phyloP scores from a whole-genome alignment of 805 yeast genomes.

The Starmerella khaoyaiensis region DNA sequence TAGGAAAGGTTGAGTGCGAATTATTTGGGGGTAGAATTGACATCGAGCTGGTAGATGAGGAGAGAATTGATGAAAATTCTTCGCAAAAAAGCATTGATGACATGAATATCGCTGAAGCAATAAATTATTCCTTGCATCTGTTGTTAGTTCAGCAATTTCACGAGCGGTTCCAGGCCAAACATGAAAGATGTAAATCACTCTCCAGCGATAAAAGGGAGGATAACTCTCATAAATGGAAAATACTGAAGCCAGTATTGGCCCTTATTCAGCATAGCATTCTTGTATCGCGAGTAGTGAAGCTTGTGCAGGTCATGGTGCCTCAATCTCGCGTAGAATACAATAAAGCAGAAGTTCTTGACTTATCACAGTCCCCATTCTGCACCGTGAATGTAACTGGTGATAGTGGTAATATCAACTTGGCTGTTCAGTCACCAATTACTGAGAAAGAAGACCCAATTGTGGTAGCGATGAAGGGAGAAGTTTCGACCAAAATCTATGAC shows the following conservation, averaged over 20 bases:
- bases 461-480: background rate
- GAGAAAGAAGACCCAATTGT: constrained; percentile 7
- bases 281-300: constrained; percentile 14
- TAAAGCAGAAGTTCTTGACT: background rate
- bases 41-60: constrained; percentile 45
- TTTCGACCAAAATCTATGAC: constrained; percentile 24
- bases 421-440: constrained; percentile 9
- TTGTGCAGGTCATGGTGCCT: constrained; percentile 20
- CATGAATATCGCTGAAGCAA: constrained; percentile 39
- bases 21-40: constrained; percentile 55
- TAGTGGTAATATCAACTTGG: background rate
- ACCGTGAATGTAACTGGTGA: background rate
- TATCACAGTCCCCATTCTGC: constrained; percentile 6
- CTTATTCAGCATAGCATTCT: constrained; percentile 23
- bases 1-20: constrained; percentile 48
- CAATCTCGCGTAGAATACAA: constrained; percentile 3
- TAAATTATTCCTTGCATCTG: constrained; percentile 42
- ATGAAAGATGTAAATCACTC: no score
- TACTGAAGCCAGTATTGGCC: constrained; percentile 27
- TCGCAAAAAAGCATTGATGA: constrained; percentile 26
- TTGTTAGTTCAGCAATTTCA: constrained; percentile 49
- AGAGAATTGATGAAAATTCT: constrained; percentile 16
- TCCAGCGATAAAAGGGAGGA: constrained; percentile 5
- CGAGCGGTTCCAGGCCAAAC: constrained; percentile 31
- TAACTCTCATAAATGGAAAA: background rate